Conservation (phyloP, 495 filamentous ascomycete genomes). For the Schizothecium vesticola region DNA sequence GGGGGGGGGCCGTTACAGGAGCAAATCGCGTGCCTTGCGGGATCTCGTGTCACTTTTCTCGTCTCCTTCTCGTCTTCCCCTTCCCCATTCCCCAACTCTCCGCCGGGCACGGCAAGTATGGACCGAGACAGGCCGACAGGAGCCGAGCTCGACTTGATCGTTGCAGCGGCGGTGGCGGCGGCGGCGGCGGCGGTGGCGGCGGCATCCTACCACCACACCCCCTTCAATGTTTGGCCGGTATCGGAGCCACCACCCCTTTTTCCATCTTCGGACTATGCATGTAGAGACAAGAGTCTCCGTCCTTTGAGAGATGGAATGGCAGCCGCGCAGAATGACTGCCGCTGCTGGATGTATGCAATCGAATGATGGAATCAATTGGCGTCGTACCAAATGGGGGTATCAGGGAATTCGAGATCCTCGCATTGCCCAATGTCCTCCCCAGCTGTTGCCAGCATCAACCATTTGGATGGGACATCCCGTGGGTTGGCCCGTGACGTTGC, state of each 20-base stretch:
- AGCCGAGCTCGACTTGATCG: background rate
- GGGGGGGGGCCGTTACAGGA: background rate
- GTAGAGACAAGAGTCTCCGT: background rate
- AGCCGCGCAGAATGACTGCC: background rate
- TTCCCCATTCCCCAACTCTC: background rate
- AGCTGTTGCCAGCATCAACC: background rate
- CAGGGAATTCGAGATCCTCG: background rate
- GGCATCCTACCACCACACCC: background rate
- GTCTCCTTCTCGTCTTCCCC: background rate
- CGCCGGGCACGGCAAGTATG: background rate
- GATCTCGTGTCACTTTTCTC: conserved; percentile 2
- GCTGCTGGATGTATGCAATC: background rate
- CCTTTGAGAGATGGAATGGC: background rate
- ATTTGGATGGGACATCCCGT: background rate
- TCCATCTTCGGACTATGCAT: background rate
- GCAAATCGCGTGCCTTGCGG: background rate
- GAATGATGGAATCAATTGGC: background rate
- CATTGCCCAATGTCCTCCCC: background rate
- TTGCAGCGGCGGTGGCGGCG: too few species aligned
- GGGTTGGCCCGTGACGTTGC: background rate
- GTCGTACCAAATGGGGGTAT: background rate
- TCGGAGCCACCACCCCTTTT: background rate
- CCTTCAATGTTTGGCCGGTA: background rate
- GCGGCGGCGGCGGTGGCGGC: too few species aligned
- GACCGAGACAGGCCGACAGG: background rate